Percentiles rank a stretch among this genome's conserved stretches.
These are phyloP conservation scores for Amyloporia xantha DNA, from an alignment of 768 basidiomycete species.

Conservation along the genomic window DNA sequence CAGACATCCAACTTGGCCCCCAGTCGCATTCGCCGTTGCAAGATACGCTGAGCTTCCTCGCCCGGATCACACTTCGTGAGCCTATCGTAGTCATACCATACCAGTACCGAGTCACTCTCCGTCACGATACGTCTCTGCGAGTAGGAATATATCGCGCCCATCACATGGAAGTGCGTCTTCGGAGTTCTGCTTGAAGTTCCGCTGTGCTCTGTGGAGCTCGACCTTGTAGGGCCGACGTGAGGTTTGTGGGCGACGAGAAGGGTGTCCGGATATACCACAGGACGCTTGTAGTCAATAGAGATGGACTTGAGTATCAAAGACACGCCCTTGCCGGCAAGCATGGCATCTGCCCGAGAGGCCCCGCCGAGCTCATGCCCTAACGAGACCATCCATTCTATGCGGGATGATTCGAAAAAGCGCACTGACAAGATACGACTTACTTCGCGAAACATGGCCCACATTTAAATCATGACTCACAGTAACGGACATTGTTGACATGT, in stretches of 20 bases:
- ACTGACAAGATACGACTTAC: slow-evolving; percentile 39
- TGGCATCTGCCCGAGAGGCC: slow-evolving; percentile 42
- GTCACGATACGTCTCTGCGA: slow-evolving; percentile 57
- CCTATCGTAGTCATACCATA: slow-evolving; percentile 75
- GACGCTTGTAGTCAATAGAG: slow-evolving; percentile 57
- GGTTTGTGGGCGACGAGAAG: slow-evolving; percentile 61
- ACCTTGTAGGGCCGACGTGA: slow-evolving; percentile 15
- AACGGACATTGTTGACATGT: slow-evolving; percentile 75
- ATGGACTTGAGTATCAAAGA: slow-evolving; percentile 72
- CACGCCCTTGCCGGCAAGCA: slow-evolving; percentile 59
- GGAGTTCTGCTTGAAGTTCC: slow-evolving; percentile 5
- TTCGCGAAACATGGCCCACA: no score
- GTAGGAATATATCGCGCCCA: slow-evolving; percentile 57
- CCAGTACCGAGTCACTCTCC: slow-evolving; percentile 54
- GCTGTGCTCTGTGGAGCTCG: slow-evolving; percentile 6
- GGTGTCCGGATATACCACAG: slow-evolving; percentile 73
- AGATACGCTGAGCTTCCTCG: slow-evolving; percentile 26
- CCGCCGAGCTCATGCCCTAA: slow-evolving; percentile 58
- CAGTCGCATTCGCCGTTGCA: not conserved
- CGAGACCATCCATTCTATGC: slow-evolving; percentile 60
- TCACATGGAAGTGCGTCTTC: slow-evolving; percentile 41
- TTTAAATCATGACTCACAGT: slow-evolving; percentile 37
- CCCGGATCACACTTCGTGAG: slow-evolving; percentile 61
- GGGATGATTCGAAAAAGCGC: slow-evolving; percentile 66
- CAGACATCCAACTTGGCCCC: not conserved